Evolutionary conservation across 2,329 filamentous ascomycete species (phyloP), one percentile per base, ranked within the genome.

Genomic region (Pseudophaeomoniella oleicola): DNA sequence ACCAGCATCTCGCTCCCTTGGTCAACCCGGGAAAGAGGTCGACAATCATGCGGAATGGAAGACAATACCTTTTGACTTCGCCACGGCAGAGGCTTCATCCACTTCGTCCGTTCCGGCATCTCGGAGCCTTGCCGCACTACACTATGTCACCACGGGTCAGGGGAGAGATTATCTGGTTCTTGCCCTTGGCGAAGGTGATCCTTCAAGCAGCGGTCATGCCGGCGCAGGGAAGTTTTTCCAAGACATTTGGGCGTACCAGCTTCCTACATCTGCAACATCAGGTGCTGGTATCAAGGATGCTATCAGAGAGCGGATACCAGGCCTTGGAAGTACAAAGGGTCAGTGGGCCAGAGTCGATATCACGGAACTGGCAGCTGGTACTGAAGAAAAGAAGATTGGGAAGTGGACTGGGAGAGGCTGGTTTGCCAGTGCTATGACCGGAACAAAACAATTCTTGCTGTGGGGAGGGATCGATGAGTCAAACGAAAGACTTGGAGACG

Each of bases 191-290:
- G 72, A 79, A 55, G 54, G 59, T 16, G 55, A 60, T 30, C 63
- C 71, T 2, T 67, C 64, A 44, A 48, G 54, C 10, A 52, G 62
- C 2, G 70, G 68, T 17, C 64, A 72, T 45, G 61, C 60, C 13
- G 66, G 56, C 12, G 65, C 68, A 2, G 71, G 68, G 16, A 63
- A 60, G 39, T 76, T 74, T 52, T 67, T 64, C 56, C 56, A 62
- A 42, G 75, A 80, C 49, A 66, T 76, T 13, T 81, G 76, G 76
- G 64, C 67, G 12, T 79, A 75, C 55, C 70, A 75, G 54, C 63
- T 75, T 13, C 72, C 71, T 6, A 64, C 71, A 6, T 64, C 67
- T 39, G 66, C 69, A 61, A 9, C 6, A 9, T 69, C 67, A 11
- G 58, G 65, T 1, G 71, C 71, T 2, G 69, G 68, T 46, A 54